phyloP scores from a whole-genome alignment of 2,329 filamentous ascomycete species.

The Aspergillus amoenus region DNA sequence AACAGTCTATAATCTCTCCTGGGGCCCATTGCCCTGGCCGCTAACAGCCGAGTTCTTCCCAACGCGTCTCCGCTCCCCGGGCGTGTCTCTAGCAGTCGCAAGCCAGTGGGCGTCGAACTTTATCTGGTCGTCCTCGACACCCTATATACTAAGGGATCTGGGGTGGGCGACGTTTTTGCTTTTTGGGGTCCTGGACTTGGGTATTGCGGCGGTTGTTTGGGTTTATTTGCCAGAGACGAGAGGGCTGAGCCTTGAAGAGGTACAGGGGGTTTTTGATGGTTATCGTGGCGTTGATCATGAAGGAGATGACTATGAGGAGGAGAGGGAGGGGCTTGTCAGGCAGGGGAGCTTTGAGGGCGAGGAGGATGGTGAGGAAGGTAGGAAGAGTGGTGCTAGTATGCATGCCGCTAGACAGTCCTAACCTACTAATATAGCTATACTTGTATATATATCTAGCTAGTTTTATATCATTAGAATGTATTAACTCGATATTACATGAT shows the following conservation, averaged over 20 bases:
- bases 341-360: background rate
- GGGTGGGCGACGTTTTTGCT: conserved; percentile 49
- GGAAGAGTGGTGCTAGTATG: background rate
- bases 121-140: conserved; percentile 42
- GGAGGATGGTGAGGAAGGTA: background rate
- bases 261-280: conserved; percentile 54
- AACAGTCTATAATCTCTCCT: conserved; percentile 45
- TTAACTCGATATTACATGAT: background rate
- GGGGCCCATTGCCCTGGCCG: conserved; percentile 42
- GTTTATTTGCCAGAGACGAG: conserved; percentile 56
- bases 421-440: background rate
- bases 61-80: conserved; percentile 39
- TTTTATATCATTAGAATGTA: background rate
- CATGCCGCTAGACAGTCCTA: background rate
- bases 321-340: background rate
- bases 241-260: conserved; percentile 55
- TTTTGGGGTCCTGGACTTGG: conserved; percentile 45
- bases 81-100: conserved; percentile 39
- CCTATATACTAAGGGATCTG: conserved; percentile 47
- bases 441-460: background rate
- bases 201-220: conserved; percentile 50
- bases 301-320: background rate
- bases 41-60: conserved; percentile 41
- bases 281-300: background rate
- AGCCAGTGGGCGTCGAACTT: conserved; percentile 44